These are phyloP conservation scores for Forsythia suspensa DNA, from an alignment of 257 asterid species.

Conservation along the genomic window DNA sequence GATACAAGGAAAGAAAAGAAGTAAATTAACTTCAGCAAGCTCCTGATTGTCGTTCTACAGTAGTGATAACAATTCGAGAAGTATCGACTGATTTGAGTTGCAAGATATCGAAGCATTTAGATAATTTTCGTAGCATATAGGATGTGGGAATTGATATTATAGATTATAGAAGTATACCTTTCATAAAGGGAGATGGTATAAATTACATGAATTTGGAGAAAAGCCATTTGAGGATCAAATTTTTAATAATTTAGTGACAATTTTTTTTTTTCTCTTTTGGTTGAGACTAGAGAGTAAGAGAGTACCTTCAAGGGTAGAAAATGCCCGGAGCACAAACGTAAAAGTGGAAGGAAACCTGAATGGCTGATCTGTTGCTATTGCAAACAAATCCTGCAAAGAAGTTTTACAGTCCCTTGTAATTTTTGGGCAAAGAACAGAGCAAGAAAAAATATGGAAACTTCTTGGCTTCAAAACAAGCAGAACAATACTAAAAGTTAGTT, in stretches of 20 bases:
- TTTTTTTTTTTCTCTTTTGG: too few species aligned
- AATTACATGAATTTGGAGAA: too few species aligned
- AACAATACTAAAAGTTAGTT: background rate
- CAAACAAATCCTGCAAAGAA: constrained; percentile 85
- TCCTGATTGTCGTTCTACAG: background rate
- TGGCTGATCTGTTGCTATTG: constrained; percentile 97
- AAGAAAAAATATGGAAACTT: background rate
- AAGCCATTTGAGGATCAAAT: too few species aligned
- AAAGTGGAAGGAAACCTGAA: constrained; percentile 94
- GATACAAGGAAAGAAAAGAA: background rate
- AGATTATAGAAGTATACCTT: too few species aligned
- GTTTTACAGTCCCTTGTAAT: background rate
- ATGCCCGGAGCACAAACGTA: constrained; percentile 90
- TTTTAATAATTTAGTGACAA: too few species aligned
- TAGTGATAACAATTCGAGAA: background rate
- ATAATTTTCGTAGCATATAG: too few species aligned
- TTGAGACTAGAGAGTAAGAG: constrained; percentile 17
- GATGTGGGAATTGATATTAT: too few species aligned
- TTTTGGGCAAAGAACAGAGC: background rate
- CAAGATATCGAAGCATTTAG: background rate
- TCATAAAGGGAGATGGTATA: too few species aligned
- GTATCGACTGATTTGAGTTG: background rate
- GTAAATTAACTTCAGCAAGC: background rate
- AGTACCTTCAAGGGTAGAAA: constrained; percentile 95
- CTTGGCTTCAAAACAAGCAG: background rate